Evolutionary conservation across 106 monocot genomes (phyloP).

Genomic region (Phalaenopsis aphrodite): DNA sequence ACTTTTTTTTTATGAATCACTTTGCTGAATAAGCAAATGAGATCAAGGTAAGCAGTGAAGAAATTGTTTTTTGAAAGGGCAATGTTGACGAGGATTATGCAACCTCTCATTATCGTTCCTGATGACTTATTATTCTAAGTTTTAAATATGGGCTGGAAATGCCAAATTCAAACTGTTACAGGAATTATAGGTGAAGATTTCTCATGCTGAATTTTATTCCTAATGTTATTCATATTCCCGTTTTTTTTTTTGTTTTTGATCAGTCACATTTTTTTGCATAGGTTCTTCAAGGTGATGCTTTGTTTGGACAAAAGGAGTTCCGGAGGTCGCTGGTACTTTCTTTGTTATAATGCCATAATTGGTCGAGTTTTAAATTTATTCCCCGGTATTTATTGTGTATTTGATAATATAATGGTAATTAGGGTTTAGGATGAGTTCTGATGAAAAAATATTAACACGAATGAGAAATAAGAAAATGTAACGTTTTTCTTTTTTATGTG

Average conservation of each 20-base stretch:
- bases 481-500: too few relatives aligned
- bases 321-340: conserved; percentile 75
- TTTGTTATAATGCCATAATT: not conserved
- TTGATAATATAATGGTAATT: not conserved
- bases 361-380: not conserved
- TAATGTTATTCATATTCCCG: not conserved
- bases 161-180: not conserved
- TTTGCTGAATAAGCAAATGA: too few relatives aligned
- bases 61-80: not conserved
- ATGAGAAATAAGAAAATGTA: too few relatives aligned
- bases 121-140: not conserved
- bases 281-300: conserved; percentile 96
- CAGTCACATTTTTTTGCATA: conserved; percentile 16
- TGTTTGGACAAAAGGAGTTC: conserved; percentile 79
- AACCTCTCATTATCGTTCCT: not conserved
- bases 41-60: too few relatives aligned
- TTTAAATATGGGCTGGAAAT: not conserved
- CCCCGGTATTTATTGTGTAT: not conserved
- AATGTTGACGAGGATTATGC: not conserved
- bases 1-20: not conserved
- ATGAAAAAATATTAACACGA: too few relatives aligned
- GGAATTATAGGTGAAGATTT: too few relatives aligned
- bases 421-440: not conserved
- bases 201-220: too few relatives aligned
- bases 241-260: not conserved